Evolutionary conservation across 495 filamentous ascomycete genomes (phyloP), one percentile per base, ranked within the genome.

Genomic region (Aspergillus hancockii): DNA sequence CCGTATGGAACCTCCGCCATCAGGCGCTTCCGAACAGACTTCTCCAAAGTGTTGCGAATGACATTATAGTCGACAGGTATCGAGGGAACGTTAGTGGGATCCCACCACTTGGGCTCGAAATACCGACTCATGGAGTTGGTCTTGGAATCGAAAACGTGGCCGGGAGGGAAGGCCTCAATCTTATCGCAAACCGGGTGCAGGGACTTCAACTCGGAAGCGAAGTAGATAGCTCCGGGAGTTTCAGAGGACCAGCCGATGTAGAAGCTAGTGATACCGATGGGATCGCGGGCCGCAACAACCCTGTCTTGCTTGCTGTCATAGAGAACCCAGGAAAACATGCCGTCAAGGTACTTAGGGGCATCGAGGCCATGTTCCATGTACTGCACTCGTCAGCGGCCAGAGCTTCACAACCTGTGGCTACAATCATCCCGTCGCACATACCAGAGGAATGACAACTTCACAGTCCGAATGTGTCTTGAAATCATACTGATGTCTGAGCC

Each of bases 1-100:
- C 94, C 94, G 71, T 97, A 98, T 18, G 94, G 94, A 49, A 98
- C 94, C 75, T 98, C 94, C 19, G 94, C 94, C 94, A 98, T 98
- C 67, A 98, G 79, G 58, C 94, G 85, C 79, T 98, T 98, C 66
- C 94, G 86, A 47, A 98, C 95, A 28, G 94, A 88, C 73, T 85
- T 87, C 81, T 97, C 94, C 41, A 98, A 80, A 0, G 89, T 88
- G 62, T 86, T 83, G 51, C 94, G 86, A 58, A 98, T 79, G 14
- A 81, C 56, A 77, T 88, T 93, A 70, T 91, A 86, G 76, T 98
- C 90, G 53, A 95, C 76, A 0, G 92, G 90, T 10, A 81, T 88
- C 12, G 88, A 79, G 2, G 94, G 93, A 22, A 96, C 81, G 61
- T 84, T 87, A 51, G 75, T 76, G 12, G 88, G 88, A 61, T 98